Conservation (phyloP, 192 early-diverging fungal genomes). For the Linnemannia zychae region DNA sequence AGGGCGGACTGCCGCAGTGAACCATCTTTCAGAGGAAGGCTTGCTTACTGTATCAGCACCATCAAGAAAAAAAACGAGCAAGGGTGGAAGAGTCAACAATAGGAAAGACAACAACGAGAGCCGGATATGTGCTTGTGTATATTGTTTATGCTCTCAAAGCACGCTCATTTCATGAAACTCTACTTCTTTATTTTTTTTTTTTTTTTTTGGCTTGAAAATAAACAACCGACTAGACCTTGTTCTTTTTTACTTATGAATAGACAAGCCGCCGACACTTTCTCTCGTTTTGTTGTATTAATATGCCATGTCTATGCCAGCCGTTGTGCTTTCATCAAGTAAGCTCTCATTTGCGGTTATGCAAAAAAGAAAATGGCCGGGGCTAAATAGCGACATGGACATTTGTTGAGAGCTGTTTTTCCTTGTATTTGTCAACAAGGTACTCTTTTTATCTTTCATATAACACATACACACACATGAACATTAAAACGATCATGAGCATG, state of each 20-base stretch:
- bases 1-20: no score
- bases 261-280: not conserved
- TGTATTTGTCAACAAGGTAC: not conserved
- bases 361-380: not conserved
- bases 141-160: slow-evolving; percentile 22
- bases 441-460: not conserved
- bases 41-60: no score
- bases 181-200: slow-evolving; percentile 13
- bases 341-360: not conserved
- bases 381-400: not conserved
- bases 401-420: not conserved
- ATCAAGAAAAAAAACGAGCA: not conserved
- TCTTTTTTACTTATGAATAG: not conserved
- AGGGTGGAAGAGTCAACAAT: not conserved
- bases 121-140: not conserved
- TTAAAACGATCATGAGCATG: not conserved
- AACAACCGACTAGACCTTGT: not conserved
- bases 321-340: not conserved
- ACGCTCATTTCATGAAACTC: slow-evolving; percentile 52
- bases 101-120: not conserved
- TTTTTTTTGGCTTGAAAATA: not conserved
- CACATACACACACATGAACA: not conserved
- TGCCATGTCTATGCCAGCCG: not conserved
- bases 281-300: not conserved
- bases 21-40: no score